These are phyloP conservation scores for Cyclocybe cylindracea DNA, from an alignment of 768 basidiomycete species.

Conservation along the genomic window DNA sequence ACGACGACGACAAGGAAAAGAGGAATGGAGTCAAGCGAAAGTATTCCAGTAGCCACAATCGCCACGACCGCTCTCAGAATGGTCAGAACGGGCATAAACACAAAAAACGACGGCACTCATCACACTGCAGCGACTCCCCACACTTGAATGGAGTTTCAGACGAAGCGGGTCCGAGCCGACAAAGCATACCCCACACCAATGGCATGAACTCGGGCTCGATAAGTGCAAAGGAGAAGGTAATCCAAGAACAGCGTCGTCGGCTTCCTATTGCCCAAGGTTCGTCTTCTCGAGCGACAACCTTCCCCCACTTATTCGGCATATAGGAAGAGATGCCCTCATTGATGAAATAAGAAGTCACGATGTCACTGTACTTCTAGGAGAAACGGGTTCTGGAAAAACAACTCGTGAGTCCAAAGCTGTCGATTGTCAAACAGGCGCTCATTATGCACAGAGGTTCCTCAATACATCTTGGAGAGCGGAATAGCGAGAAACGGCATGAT, in stretches of 20 bases:
- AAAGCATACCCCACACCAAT: conserved; percentile 13
- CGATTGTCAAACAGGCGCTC: neutral
- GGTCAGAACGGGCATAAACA: conserved; percentile 27
- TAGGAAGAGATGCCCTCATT: conserved; percentile 77
- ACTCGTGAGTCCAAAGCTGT: conserved; percentile 71
- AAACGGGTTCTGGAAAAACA: conserved; percentile 98
- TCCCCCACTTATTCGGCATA: neutral
- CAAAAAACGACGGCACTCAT: conserved; percentile 34
- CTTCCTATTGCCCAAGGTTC: conserved; percentile 82
- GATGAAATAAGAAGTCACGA: conserved; percentile 76
- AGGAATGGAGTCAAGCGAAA: conserved; percentile 30
- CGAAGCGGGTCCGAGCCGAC: conserved; percentile 12
- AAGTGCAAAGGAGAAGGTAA: conserved; percentile 23
- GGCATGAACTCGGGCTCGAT: conserved; percentile 24
- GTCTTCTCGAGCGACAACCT: conserved; percentile 14
- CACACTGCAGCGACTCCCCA: conserved; percentile 6
- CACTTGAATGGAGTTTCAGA: conserved; percentile 13
- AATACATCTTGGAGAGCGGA: conserved; percentile 88
- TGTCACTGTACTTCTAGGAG: conserved; percentile 88
- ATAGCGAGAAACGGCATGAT: conserved; percentile 73
- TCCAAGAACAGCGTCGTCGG: conserved; percentile 66
- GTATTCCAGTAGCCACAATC: conserved; percentile 25
- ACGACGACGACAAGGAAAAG: conserved; percentile 35
- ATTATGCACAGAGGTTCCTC: conserved; percentile 79
- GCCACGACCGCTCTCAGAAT: conserved; percentile 16